Percentiles rank a stretch among this genome's conserved stretches.
phyloP scores from a whole-genome alignment of 2,329 filamentous ascomycete species.

The Fonsecaea nubica region DNA sequence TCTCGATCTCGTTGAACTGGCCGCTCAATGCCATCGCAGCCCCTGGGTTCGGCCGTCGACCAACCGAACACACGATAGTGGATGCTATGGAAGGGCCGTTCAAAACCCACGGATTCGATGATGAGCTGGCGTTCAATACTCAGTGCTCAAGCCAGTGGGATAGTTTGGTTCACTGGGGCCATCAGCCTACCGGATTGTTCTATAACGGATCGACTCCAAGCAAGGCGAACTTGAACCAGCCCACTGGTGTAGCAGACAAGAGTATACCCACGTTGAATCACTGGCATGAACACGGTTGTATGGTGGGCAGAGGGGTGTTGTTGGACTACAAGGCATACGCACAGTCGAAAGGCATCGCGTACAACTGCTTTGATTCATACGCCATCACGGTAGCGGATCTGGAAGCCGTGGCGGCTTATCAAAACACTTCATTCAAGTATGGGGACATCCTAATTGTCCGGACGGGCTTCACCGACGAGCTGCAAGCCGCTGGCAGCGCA shows the following conservation, averaged over 20 bases:
- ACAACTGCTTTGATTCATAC: conserved; percentile 49
- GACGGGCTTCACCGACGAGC: conserved; percentile 36
- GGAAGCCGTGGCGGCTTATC: conserved; percentile 23
- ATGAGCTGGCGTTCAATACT: conserved; percentile 44
- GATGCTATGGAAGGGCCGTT: not conserved
- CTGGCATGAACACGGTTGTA: conserved; percentile 46
- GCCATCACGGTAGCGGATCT: conserved; percentile 37
- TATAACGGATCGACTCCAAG: conserved; percentile 43
- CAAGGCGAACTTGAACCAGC: not conserved
- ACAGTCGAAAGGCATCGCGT: conserved; percentile 44
- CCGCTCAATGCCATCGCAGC: conserved; percentile 48
- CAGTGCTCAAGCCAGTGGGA: conserved; percentile 28
- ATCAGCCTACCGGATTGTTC: conserved; percentile 46
- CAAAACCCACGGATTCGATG: conserved; percentile 12
- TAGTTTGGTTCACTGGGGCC: conserved; percentile 37
- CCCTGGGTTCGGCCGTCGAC: conserved; percentile 38
- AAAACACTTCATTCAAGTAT: conserved; percentile 28
- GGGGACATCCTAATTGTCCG: conserved; percentile 39
- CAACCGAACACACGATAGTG: conserved; percentile 10
- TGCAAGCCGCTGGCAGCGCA: conserved; percentile 17
- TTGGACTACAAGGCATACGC: conserved; percentile 54
- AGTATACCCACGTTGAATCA: conserved; percentile 5
- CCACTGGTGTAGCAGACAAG: not conserved
- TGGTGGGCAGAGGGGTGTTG: conserved; percentile 54
- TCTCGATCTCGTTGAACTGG: conserved; percentile 48